Conservation (phyloP, 2,329 filamentous ascomycete species). For the Nakataea oryzae region DNA sequence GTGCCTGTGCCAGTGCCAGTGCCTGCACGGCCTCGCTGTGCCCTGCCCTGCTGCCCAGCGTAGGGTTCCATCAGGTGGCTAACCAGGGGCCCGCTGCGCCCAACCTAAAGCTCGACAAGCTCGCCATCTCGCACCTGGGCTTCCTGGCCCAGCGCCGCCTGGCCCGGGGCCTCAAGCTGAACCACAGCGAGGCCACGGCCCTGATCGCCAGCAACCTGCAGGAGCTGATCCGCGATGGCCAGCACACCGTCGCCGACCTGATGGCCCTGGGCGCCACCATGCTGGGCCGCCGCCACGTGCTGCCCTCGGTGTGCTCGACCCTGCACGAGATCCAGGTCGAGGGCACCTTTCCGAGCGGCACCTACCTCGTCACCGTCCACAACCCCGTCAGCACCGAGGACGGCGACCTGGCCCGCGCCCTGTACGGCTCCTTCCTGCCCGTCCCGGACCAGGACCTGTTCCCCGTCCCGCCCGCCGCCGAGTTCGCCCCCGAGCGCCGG, state of each 20-base stretch:
- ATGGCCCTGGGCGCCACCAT: constrained; percentile 87
- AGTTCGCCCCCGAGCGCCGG: constrained; percentile 56
- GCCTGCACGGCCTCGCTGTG: no score
- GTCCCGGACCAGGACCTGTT: constrained; percentile 62
- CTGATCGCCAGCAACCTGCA: constrained; percentile 84
- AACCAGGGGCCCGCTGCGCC: no score
- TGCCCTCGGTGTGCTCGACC: constrained; percentile 69
- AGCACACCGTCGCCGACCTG: constrained; percentile 82
- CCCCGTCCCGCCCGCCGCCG: constrained; percentile 49
- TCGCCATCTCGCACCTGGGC: constrained; percentile 82
- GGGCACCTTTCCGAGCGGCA: constrained; percentile 83
- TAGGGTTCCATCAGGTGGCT: no score
- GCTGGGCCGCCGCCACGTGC: constrained; percentile 85
- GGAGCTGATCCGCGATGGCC: constrained; percentile 95
- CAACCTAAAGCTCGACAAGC: constrained; percentile 73
- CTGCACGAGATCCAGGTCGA: constrained; percentile 85
- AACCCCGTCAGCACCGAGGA: constrained; percentile 80
- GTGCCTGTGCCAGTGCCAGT: no score
- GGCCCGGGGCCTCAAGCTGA: constrained; percentile 78
- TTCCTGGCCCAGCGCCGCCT: constrained; percentile 79
- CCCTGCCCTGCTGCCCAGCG: no score
- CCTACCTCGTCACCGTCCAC: constrained; percentile 90
- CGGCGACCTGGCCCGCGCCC: constrained; percentile 72
- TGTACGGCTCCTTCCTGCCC: constrained; percentile 88
- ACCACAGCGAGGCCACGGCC: constrained; percentile 78